phyloP scores from a whole-genome alignment of 2,329 filamentous ascomycete genomes.

The Colletotrichum tropicicola region DNA sequence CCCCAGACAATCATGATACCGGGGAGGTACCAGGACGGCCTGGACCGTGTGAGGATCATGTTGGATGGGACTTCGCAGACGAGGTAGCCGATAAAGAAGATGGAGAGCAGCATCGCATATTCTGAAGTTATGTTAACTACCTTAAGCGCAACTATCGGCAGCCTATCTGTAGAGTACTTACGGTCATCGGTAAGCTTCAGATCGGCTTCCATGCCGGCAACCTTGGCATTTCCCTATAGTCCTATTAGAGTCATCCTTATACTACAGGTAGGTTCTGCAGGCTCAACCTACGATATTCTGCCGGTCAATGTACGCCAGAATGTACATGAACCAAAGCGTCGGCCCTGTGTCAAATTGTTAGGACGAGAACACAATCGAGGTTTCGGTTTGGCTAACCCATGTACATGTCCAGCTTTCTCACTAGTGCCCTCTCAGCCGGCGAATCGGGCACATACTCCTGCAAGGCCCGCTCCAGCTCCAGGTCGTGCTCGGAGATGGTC shows the following conservation, averaged over 20 bases:
- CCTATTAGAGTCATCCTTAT: slow-evolving; percentile 39
- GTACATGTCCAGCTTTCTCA: slow-evolving; percentile 40
- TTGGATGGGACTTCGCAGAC: slow-evolving; percentile 62
- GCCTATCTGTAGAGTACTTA: background rate
- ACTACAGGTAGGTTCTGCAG: background rate
- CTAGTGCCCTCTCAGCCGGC: slow-evolving; percentile 32
- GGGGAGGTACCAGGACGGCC: slow-evolving; percentile 58
- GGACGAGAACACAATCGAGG: no score
- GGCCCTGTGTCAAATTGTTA: slow-evolving; percentile 30
- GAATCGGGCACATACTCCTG: slow-evolving; percentile 20
- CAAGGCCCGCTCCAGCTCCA: slow-evolving; percentile 4
- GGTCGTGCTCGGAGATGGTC: background rate
- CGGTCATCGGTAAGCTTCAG: slow-evolving; percentile 49
- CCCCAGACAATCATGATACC: slow-evolving; percentile 64
- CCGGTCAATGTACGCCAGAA: slow-evolving; percentile 39
- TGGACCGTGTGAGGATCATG: slow-evolving; percentile 56
- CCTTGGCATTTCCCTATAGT: slow-evolving; percentile 54
- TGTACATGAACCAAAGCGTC: slow-evolving; percentile 40
- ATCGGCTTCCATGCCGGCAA: slow-evolving; percentile 57
- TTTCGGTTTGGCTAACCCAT: slow-evolving; percentile 24
- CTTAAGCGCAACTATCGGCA: background rate
- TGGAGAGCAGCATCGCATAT: slow-evolving; percentile 58
- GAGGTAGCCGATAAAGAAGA: slow-evolving; percentile 64
- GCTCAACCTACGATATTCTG: slow-evolving; percentile 28
- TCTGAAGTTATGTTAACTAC: slow-evolving; percentile 34